phyloP scores from a whole-genome alignment of 306 rosid genomes.

The Crataegus laevigata region DNA sequence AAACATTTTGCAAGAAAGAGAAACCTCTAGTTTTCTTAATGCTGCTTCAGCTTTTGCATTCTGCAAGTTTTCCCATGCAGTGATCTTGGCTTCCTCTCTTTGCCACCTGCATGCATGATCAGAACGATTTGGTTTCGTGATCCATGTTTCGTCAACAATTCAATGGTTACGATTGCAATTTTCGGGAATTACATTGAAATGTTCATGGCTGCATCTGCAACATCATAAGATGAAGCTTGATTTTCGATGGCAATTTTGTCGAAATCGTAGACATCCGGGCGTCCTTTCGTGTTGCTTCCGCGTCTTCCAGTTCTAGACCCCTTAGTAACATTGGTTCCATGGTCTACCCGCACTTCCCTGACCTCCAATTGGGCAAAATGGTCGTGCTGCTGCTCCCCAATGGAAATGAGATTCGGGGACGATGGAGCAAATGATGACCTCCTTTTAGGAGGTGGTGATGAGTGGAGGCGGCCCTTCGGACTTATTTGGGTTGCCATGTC shows the following conservation, averaged over 20 bases:
- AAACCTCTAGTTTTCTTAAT: conserved; percentile 77
- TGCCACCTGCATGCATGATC: conserved; percentile 35
- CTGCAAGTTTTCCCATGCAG: conserved; percentile 89
- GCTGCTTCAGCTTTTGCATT: conserved; percentile 87
- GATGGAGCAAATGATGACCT: conserved; percentile 26
- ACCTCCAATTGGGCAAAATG: conserved; percentile 38
- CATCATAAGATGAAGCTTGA: conserved; percentile 38
- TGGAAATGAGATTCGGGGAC: conserved; percentile 27
- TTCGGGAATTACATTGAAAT: conserved; percentile 37
- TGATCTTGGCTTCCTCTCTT: conserved; percentile 80
- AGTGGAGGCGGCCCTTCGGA: conserved; percentile 27
- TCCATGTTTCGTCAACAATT: no score
- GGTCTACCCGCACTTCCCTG: conserved; percentile 78
- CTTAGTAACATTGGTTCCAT: conserved; percentile 37
- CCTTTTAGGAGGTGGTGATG: conserved; percentile 20
- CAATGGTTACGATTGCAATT: neutral
- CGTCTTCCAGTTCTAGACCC: conserved; percentile 40
- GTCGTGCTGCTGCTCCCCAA: conserved; percentile 24
- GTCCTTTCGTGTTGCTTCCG: conserved; percentile 18
- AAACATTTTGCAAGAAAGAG: neutral
- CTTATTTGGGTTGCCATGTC: conserved; percentile 80
- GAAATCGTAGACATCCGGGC: conserved; percentile 22
- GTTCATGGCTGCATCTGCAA: conserved; percentile 46
- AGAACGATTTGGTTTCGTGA: neutral
- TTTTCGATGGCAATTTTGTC: conserved; percentile 24